A percentile compares a stretch with the other conserved stretches of the same genome.
Conservation (phyloP, 2,329 filamentous ascomycete species). For the Epichloe baconii region DNA sequence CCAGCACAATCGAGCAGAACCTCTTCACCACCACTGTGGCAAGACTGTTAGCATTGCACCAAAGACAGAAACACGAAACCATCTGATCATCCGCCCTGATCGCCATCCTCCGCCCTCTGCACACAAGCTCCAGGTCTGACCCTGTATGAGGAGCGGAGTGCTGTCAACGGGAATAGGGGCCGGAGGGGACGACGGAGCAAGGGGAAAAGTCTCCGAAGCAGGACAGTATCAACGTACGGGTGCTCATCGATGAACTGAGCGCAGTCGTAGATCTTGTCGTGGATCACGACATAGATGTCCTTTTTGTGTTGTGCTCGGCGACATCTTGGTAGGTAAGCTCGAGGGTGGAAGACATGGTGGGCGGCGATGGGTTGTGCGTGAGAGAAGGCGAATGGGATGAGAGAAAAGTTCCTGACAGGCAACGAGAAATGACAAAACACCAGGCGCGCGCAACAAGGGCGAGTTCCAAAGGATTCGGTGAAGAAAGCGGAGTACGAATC, state of each 20-base stretch:
- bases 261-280: constrained; percentile 92
- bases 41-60: constrained; percentile 1
- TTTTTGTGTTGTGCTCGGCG: constrained; percentile 83
- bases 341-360: constrained; percentile 17
- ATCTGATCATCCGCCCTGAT: not conserved
- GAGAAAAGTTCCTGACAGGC: too few relatives aligned
- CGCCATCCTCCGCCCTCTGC: not conserved
- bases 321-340: constrained; percentile 70
- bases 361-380: not conserved
- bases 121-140: not conserved
- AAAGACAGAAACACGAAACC: not conserved
- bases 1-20: constrained; percentile 92
- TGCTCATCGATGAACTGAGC: constrained; percentile 93
- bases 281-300: constrained; percentile 81
- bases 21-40: constrained; percentile 82
- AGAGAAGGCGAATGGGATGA: not conserved
- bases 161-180: not conserved
- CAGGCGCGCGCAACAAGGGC: not conserved
- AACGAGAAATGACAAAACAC: too few relatives aligned
- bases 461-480: not conserved
- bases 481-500: too few relatives aligned
- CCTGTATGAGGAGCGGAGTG: not conserved
- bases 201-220: not conserved
- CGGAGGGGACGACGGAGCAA: too few relatives aligned
- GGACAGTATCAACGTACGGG: constrained; percentile 44